phyloP scores from a whole-genome alignment of 2,329 filamentous ascomycete genomes.

The Lachnellula subtilissima region DNA sequence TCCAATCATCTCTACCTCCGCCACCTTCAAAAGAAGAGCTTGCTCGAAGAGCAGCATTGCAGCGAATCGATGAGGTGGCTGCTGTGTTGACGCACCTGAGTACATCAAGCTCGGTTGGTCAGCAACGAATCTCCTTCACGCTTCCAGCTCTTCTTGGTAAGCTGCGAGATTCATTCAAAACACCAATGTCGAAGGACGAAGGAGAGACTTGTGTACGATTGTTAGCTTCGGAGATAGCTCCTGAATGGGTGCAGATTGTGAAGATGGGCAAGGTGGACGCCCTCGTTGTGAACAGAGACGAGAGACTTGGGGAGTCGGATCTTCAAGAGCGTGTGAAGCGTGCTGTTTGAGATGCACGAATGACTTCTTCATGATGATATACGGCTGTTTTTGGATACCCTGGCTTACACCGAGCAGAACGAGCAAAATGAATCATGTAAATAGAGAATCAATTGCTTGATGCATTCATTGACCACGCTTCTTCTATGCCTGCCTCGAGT shows the following conservation, averaged over 20 bases:
- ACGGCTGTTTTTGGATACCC: slow-evolving; percentile 10
- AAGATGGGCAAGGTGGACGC: slow-evolving; percentile 40
- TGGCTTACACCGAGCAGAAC: neutral
- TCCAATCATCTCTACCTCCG: slow-evolving; percentile 39
- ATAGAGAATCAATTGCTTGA: slow-evolving; percentile 1
- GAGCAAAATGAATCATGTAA: neutral
- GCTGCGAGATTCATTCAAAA: slow-evolving; percentile 59
- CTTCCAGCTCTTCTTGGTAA: slow-evolving; percentile 59
- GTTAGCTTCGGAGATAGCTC: slow-evolving; percentile 41
- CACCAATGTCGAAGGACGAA: slow-evolving; percentile 43
- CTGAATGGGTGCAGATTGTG: slow-evolving; percentile 46
- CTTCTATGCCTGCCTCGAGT: slow-evolving; percentile 4
- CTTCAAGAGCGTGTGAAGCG: slow-evolving; percentile 25
- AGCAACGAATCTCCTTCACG: slow-evolving; percentile 59
- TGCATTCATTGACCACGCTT: slow-evolving; percentile 6
- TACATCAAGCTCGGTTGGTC: slow-evolving; percentile 44
- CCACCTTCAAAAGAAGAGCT: slow-evolving; percentile 51
- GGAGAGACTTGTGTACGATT: slow-evolving; percentile 43
- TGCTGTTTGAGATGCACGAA: slow-evolving; percentile 7
- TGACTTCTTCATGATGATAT: neutral
- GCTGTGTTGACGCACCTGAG: slow-evolving; percentile 64
- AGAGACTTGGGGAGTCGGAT: slow-evolving; percentile 22
- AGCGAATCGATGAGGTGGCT: slow-evolving; percentile 63
- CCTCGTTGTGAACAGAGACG: slow-evolving; percentile 39
- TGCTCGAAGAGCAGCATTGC: slow-evolving; percentile 58